Percentiles rank a stretch among this genome's conserved stretches.
Conservation (phyloP, 2,329 filamentous ascomycete species). For the Septoria petroselini region DNA sequence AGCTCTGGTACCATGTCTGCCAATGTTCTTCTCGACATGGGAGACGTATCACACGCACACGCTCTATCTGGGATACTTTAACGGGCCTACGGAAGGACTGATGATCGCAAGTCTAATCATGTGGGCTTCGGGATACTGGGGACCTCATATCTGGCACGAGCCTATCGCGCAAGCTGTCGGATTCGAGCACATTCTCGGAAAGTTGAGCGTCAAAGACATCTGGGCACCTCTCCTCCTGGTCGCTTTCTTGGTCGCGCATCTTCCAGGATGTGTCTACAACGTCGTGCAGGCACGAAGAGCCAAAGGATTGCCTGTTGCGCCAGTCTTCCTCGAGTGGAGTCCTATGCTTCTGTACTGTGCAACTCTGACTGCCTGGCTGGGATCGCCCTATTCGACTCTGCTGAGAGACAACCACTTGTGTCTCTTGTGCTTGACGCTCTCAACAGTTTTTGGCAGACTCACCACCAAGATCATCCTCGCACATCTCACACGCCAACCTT, state of each 20-base stretch:
- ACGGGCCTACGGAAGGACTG: slow-evolving; percentile 92
- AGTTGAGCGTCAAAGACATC: slow-evolving; percentile 76
- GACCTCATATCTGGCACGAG: slow-evolving; percentile 80
- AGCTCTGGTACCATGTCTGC: slow-evolving; percentile 81
- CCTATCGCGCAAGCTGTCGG: slow-evolving; percentile 70
- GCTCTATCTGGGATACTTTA: slow-evolving; percentile 91
- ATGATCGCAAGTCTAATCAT: slow-evolving; percentile 85
- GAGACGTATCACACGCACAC: slow-evolving; percentile 99
- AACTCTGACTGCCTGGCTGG: slow-evolving; percentile 78
- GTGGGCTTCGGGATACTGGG: slow-evolving; percentile 81
- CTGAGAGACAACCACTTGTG: slow-evolving; percentile 82
- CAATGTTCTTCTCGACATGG: slow-evolving; percentile 99
- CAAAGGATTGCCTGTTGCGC: slow-evolving; percentile 69
- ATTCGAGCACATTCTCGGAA: slow-evolving; percentile 60
- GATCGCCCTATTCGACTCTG: slow-evolving; percentile 80
- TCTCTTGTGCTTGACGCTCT: slow-evolving; percentile 87
- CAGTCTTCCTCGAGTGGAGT: slow-evolving; percentile 90
- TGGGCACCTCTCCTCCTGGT: slow-evolving; percentile 65
- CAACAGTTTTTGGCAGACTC: slow-evolving; percentile 97
- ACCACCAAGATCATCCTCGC: slow-evolving; percentile 99
- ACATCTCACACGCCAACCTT: slow-evolving; percentile 87
- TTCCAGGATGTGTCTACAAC: slow-evolving; percentile 86
- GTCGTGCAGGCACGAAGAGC: slow-evolving; percentile 72
- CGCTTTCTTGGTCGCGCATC: slow-evolving; percentile 57
- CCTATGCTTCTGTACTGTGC: slow-evolving; percentile 80